A percentile compares a stretch with the other conserved stretches of the same genome.
Conservation (phyloP, 2,329 filamentous ascomycete genomes). For the Fulvia fulva region DNA sequence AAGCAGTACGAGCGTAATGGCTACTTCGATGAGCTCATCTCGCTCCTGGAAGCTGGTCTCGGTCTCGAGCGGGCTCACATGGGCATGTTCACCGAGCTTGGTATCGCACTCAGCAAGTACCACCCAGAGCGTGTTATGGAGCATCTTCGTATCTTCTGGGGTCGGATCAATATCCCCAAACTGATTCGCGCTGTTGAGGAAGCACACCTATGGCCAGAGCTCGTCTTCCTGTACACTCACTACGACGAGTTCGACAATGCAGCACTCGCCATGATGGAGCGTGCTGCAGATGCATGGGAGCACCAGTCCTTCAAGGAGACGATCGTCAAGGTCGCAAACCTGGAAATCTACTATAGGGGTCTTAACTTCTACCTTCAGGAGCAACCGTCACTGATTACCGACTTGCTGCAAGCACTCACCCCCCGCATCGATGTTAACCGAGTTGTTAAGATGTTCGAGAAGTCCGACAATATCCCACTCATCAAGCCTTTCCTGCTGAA, state of each 20-base stretch:
- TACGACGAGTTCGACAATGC: conserved; percentile 99
- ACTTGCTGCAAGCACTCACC: conserved; percentile 88
- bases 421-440: conserved; percentile 94
- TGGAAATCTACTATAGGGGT: conserved; percentile 98
- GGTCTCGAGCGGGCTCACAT: conserved; percentile 64
- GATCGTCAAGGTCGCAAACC: conserved; percentile 91
- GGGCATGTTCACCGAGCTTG: conserved; percentile 87
- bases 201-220: conserved; percentile 92
- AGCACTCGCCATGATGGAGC: conserved; percentile 95
- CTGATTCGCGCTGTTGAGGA: conserved; percentile 91
- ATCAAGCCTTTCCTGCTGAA: conserved; percentile 99
- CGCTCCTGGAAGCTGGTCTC: conserved; percentile 87
- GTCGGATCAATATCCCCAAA: conserved; percentile 95
- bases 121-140: conserved; percentile 96
- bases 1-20: conserved; percentile 96
- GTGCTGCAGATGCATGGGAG: conserved; percentile 95
- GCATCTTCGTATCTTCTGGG: conserved; percentile 98
- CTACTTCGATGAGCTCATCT: conserved; percentile 97
- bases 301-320: conserved; percentile 99
- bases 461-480: conserved; percentile 93
- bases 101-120: conserved; percentile 89
- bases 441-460: conserved; percentile 98
- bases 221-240: conserved; percentile 97
- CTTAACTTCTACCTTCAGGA: conserved; percentile 97
- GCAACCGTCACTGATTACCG: conserved; percentile 92